Base-by-base conservation (phyloP, 148 eudicot species). In the Persicaria maculosa region DNA sequence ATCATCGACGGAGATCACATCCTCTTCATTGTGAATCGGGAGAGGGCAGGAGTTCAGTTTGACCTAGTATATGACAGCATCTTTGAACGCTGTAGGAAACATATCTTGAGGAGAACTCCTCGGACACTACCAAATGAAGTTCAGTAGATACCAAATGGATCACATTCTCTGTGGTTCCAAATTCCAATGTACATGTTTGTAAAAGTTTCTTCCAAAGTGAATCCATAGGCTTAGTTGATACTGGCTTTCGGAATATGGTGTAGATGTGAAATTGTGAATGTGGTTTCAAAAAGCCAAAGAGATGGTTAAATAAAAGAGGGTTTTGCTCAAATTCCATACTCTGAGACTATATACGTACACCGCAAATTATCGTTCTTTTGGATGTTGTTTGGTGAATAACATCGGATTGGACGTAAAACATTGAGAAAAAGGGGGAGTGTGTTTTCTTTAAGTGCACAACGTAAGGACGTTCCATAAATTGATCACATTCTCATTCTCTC, bases 1-100 rank as follows among this genome's bases (percentile, higher is more conserved):
- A 77, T 90, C 61, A 85, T 94, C 43, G 93, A 94, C 77, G 98
- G 96, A 1, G 98, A 92, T 80, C 98, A 91, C 84, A 88, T 94
- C 45, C 80, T 92, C 40, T 92, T 91, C 89, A 88, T 94, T 1
- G 76, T 94, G 17, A 94, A 94, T 46, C 78, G 97, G 17, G 98
- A 90, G 72, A 87, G 98, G 80, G 98, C 97, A 5, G 92, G 98
- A 74, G 84, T 85, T 76, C 92, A 91, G 74, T 94, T 91, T 45
- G 98, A 92, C 79, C 71, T 92, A 87, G 75, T 94, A 64, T 94
- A 94, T n/a, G 93, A 94, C 73, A 90, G 88, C 83, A 94, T 94
- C 71, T 91, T 94, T 14, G 92, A 94, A 73, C 87, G 96, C 8
- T 92, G 98, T 79, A 87, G 98, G 77, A 94, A 94, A 73, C 98